Conservation (phyloP, 208 protist species). For the Leishmania amazonensis region DNA sequence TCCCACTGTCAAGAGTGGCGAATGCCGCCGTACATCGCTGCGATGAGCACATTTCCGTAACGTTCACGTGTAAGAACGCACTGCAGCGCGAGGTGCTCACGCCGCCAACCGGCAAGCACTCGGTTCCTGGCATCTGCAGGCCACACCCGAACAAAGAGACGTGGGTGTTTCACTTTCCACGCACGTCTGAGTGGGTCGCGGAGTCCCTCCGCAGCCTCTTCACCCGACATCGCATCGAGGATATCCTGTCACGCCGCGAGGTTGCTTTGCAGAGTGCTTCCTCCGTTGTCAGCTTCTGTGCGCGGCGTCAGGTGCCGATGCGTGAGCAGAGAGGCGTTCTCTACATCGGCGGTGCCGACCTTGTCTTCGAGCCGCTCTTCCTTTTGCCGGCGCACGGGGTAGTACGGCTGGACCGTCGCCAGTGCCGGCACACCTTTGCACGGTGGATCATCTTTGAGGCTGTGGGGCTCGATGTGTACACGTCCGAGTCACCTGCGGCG, state of each 20-base stretch:
- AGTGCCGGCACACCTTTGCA: constrained; percentile 35
- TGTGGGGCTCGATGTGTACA: constrained; percentile 50
- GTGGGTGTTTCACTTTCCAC: constrained; percentile 16
- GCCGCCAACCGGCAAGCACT: not conserved
- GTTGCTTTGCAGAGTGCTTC: constrained; percentile 14
- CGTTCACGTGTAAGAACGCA: constrained; percentile 16
- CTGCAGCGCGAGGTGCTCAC: constrained; percentile 14
- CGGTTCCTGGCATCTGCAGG: constrained; percentile 11
- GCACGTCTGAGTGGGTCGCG: constrained; percentile 11
- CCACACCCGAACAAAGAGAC: constrained; percentile 10
- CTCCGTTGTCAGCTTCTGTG: constrained; percentile 33
- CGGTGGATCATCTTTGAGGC: constrained; percentile 45
- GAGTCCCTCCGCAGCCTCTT: constrained; percentile 30
- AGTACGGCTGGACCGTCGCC: constrained; percentile 1
- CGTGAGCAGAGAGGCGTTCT: constrained; percentile 55
- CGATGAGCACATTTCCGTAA: constrained; percentile 3
- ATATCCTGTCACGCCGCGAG: constrained; percentile 23
- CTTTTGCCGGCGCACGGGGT: constrained; percentile 10
- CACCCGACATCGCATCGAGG: constrained; percentile 16
- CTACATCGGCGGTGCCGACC: constrained; percentile 11
- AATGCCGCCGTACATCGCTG: not conserved
- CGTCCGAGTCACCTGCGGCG: constrained; percentile 4
- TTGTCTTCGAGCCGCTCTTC: constrained; percentile 47
- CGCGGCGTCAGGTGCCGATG: constrained; percentile 41
- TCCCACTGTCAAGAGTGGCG: constrained; percentile 13